Evolutionary conservation across 192 early-diverging fungal genomes (phyloP), one percentile per base, ranked within the genome.

Genomic region (Spinellus fusiger): DNA sequence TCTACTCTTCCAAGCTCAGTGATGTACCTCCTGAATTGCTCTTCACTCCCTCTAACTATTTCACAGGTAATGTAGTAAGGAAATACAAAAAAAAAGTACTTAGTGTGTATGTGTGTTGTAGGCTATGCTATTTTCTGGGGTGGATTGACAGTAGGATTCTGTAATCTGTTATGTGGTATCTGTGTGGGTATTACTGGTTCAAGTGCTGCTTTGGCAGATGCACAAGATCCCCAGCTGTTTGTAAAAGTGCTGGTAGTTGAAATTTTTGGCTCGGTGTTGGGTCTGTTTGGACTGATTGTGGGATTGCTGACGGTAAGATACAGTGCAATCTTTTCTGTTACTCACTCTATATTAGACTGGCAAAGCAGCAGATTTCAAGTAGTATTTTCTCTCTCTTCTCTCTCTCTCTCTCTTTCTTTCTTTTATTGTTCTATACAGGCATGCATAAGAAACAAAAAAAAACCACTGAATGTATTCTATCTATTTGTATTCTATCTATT

Each of bases 221-320:
- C 96, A 20, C 92, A 94, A 47, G 93, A 98, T 76, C 79, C 86
- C 32, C 80, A 88, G 65, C 76, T 98, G 49, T 98, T 98, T 81
- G 96, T 98, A 64, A 98, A 98, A 70, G 90, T 98, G 25, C 76
- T 98, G 33, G 91, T 98, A 47, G 89, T 98, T 54, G 96, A 96
- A 66, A 98, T 98, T 69, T 96, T 98, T 72, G 96, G 94, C 16
- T 88, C 85, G 53, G 90, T 98, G 47, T 82, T 98, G 55, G 96
- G 96, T 29, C 80, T 98, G 22, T 98, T 98, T 80, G 96, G 96
- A 1, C 81, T 98, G 29, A 98, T 98, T 66, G 88, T 95, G 32
- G 96, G 93, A 1, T 78, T 98, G 27, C 65, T 98, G 48, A 85
- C 91, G 73, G 82, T 84, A 74, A 65, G 74, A 59, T 22, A 31